phyloP scores from a whole-genome alignment of 2,329 filamentous ascomycete genomes.

The Pyricularia pennisetigena region DNA sequence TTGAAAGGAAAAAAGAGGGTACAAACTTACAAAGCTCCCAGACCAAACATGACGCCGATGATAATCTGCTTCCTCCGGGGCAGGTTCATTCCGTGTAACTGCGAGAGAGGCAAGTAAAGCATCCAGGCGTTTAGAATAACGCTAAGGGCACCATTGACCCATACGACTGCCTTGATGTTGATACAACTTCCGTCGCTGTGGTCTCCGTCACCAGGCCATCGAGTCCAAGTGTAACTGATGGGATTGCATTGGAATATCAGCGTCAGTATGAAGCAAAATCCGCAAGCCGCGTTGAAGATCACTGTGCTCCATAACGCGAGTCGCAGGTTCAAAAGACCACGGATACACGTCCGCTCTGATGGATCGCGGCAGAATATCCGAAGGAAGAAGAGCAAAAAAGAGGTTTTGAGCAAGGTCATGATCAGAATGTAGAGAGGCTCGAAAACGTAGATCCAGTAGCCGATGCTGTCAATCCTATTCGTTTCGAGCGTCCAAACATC shows the following conservation, averaged over 20 bases:
- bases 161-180: constrained; percentile 36
- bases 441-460: constrained; percentile 30
- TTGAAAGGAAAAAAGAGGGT: no score
- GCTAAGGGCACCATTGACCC: constrained; percentile 39
- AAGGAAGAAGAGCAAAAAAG: constrained; percentile 44
- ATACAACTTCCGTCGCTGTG: constrained; percentile 31
- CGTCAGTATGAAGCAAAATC: constrained; percentile 29
- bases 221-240: constrained; percentile 39
- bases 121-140: constrained; percentile 32
- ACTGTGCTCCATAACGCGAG: constrained; percentile 31
- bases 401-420: constrained; percentile 36
- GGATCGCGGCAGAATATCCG: constrained; percentile 35
- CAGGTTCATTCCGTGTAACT: background rate
- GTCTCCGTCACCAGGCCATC: constrained; percentile 35
- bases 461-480: constrained; percentile 30
- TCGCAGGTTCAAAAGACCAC: constrained; percentile 18
- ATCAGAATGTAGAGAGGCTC: constrained; percentile 32
- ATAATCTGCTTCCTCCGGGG: background rate
- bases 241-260: constrained; percentile 42
- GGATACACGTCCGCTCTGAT: background rate
- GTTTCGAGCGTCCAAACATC: constrained; percentile 41
- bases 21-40: background rate
- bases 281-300: constrained; percentile 26
- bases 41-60: constrained; percentile 1
- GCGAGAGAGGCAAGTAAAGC: background rate